Evolutionary conservation across 2,329 filamentous ascomycete genomes (phyloP).

Genomic region (Emydomyces testavorans): DNA sequence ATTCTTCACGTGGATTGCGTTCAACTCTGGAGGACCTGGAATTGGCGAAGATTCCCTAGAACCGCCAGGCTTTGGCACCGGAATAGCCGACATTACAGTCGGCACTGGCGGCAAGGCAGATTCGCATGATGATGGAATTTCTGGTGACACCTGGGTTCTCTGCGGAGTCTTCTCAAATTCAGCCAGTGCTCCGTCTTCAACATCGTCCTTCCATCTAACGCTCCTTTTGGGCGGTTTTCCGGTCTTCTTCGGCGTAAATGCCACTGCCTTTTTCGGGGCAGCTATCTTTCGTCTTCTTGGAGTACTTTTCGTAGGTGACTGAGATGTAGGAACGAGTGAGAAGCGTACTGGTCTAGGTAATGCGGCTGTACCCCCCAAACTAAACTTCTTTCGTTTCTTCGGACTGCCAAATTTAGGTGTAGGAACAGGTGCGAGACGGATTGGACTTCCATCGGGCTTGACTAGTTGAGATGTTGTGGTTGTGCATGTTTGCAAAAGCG

Average conservation of each 20-base stretch:
- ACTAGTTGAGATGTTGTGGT: constrained; percentile 70
- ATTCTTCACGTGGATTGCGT: constrained; percentile 53
- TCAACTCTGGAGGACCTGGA: constrained; percentile 42
- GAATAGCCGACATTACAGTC: constrained; percentile 44
- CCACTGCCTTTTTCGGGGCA: constrained; percentile 57
- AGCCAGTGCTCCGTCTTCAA: constrained; percentile 69
- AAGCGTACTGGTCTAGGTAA: constrained; percentile 8
- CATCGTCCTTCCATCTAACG: constrained; percentile 89
- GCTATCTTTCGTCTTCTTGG: constrained; percentile 64
- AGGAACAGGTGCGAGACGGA: constrained; percentile 48
- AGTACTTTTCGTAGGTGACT: constrained; percentile 61
- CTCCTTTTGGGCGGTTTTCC: constrained; percentile 54
- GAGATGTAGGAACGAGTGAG: constrained; percentile 21
- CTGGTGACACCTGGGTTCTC: constrained; percentile 50
- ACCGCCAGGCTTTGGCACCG: constrained; percentile 29
- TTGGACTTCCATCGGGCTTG: constrained; percentile 65
- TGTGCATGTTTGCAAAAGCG: constrained; percentile 65
- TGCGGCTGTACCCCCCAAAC: constrained; percentile 24
- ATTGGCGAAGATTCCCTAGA: constrained; percentile 45
- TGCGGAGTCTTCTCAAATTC: constrained; percentile 89
- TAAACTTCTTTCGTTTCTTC: constrained; percentile 52
- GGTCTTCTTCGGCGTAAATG: constrained; percentile 66
- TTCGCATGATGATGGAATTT: constrained; percentile 36
- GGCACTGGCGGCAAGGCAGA: constrained; percentile 32
- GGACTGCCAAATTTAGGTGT: constrained; percentile 64